Base-by-base conservation (phyloP, 306 rosid species). In the Malus sieversii region DNA sequence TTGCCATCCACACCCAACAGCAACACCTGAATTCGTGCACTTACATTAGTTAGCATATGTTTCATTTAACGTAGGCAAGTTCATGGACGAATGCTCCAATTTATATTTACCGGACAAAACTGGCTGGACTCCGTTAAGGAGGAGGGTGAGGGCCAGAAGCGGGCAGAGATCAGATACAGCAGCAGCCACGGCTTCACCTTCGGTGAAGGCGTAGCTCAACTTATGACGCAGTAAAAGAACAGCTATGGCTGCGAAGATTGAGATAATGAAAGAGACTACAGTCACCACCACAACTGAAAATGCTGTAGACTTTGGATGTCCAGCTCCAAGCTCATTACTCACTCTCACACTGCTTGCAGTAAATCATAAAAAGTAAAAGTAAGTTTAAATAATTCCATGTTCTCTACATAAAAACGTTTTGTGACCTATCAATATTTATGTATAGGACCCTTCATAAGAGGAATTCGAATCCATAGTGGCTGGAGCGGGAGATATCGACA, bases 1-100 rank as follows among this genome's bases (percentile, higher is more conserved):
- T 82, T 93, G 98, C 97, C 98, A 93, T 80, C 97, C 97, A 69
- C 98, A 91, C 9, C 98, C 98, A 78, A 93, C 93, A 74, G 98
- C 98, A 74, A 93, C 97, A 7, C 98, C 97, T 93, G 16, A 4
- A 46, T 46, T 46, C 53, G 16, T 4, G 19, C 19, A 46, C 1
- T 25, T 10, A 60, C 65, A 60, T 13, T 25, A 1, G 13, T 60
- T 25, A 60, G 66, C 35, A 46, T 46, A 6, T 10, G 27, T 25
- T 60, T 25, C 19, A 60, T 23, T 60, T 13, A 22, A 22, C 6
- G 4, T n/a, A 4, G 14, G 53, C 5, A 46, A 4, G 19, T 46
- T 13, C 53, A 46, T 4, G 5, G 5, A 46, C 15, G 15, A 16
- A 46, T 14, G 53, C 53, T 46, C 53, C 53, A 14, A 14, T 4